These are phyloP conservation scores for Penicillium bialowiezense DNA, from an alignment of 495 filamentous ascomycete genomes.

Conservation along the genomic window DNA sequence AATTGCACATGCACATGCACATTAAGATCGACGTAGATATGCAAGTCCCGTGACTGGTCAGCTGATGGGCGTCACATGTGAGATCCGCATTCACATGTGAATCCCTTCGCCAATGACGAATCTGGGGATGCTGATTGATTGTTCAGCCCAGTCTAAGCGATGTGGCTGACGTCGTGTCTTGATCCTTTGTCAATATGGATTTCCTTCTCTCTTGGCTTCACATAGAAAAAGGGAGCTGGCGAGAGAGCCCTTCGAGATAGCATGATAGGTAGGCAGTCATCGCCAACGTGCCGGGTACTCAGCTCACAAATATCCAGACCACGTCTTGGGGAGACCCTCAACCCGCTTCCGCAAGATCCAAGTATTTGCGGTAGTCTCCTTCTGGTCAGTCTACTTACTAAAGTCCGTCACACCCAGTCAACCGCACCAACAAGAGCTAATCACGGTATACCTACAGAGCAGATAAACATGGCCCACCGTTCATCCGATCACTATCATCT, in stretches of 20 bases:
- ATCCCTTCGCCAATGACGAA: not conserved
- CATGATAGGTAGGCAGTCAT: slow-evolving; percentile 33
- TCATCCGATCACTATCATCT: slow-evolving; percentile 68
- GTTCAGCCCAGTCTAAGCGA: slow-evolving; percentile 11
- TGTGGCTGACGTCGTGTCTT: slow-evolving; percentile 2
- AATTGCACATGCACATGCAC: too few species aligned
- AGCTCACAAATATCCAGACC: slow-evolving; percentile 51
- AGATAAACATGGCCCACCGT: slow-evolving; percentile 81
- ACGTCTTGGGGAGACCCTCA: slow-evolving; percentile 88
- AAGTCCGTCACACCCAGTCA: slow-evolving; percentile 44
- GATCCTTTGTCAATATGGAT: not conserved
- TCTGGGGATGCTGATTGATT: not conserved
- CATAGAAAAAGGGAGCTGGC: not conserved
- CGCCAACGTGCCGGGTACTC: not conserved
- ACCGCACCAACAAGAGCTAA: not conserved
- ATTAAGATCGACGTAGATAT: not conserved
- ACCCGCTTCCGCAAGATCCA: slow-evolving; percentile 89
- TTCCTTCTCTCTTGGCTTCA: not conserved
- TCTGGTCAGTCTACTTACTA: slow-evolving; percentile 85
- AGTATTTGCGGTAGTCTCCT: slow-evolving; percentile 83
- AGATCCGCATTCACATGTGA: slow-evolving; percentile 38
- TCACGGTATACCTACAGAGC: slow-evolving; percentile 49
- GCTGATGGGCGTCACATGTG: slow-evolving; percentile 29
- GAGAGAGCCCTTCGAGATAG: slow-evolving; percentile 3
- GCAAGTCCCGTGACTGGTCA: slow-evolving; percentile 1